These are phyloP conservation scores for Pinus tabuliformis DNA, from an alignment of 75 land plant species.

Conservation along the genomic window DNA sequence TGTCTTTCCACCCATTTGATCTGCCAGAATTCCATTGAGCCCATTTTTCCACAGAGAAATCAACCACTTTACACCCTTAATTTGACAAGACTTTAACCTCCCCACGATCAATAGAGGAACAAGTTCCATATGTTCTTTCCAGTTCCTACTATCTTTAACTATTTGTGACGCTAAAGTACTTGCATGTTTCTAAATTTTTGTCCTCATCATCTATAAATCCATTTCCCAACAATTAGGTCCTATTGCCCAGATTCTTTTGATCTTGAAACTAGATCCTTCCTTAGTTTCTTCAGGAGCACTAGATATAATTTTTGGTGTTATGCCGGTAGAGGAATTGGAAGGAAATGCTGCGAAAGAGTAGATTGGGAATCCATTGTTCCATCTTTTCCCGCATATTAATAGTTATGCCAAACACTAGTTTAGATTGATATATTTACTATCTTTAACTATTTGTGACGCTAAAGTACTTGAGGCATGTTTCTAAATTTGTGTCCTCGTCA, in stretches of 20 bases:
- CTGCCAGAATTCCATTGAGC: too few species aligned
- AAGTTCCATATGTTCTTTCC: too few species aligned
- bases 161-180: too few species aligned
- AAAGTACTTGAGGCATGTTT: not conserved
- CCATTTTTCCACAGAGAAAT: too few species aligned
- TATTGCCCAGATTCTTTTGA: not conserved
- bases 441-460: too few species aligned
- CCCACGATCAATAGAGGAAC: too few species aligned
- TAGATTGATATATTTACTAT: not conserved
- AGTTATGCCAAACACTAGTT: not conserved
- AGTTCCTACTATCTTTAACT: too few species aligned
- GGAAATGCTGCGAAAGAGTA: not conserved
- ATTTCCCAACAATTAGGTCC: not conserved
- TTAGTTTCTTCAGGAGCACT: not conserved
- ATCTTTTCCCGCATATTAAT: not conserved
- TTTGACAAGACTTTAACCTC: too few species aligned
- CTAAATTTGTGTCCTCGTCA: not conserved
- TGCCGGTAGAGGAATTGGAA: not conserved
- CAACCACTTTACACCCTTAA: too few species aligned
- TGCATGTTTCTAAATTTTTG: not conserved
- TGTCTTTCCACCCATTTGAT: too few species aligned
- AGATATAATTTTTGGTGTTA: not conserved
- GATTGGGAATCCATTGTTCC: not conserved
- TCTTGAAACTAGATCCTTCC: not conserved
- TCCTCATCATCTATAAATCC: not conserved